Conservation (phyloP, 75 land plant genomes). For the Pinus tabuliformis region DNA sequence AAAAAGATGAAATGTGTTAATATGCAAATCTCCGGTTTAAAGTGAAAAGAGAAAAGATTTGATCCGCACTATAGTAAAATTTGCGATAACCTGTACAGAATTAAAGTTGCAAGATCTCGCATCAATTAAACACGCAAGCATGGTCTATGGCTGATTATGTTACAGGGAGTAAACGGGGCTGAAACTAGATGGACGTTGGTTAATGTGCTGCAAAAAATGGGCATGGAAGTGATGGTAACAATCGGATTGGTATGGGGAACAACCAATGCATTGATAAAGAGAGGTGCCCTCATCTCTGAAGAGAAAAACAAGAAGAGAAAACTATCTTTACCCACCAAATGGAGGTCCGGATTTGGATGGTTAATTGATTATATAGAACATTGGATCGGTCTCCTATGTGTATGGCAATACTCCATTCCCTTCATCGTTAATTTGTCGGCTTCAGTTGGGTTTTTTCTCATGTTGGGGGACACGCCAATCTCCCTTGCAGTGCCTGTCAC, state of each 20-base stretch:
- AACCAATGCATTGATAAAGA: slow-evolving; percentile 93
- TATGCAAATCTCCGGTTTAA: too few relatives aligned
- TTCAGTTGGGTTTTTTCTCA: slow-evolving; percentile 76
- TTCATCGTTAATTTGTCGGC: slow-evolving; percentile 80
- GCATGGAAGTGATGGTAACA: slow-evolving; percentile 54
- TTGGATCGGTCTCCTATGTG: slow-evolving; percentile 67
- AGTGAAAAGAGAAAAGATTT: too few relatives aligned
- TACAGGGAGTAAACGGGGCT: too few relatives aligned
- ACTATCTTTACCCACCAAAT: neutral
- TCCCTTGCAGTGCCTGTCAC: slow-evolving; percentile 97
- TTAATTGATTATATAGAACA: slow-evolving; percentile 6
- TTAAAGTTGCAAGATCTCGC: too few relatives aligned
- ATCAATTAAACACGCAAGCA: too few relatives aligned
- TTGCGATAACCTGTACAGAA: too few relatives aligned
- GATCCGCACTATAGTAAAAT: too few relatives aligned
- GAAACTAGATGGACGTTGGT: too few relatives aligned
- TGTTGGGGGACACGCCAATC: slow-evolving; percentile 66
- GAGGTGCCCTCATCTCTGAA: slow-evolving; percentile 78
- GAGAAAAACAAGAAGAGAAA: slow-evolving; percentile 5
- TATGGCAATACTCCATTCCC: slow-evolving; percentile 91
- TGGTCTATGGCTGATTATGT: too few relatives aligned
- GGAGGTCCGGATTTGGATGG: neutral
- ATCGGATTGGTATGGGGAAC: slow-evolving; percentile 91
- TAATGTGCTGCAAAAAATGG: too few relatives aligned
- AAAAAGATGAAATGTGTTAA: too few relatives aligned